Percentiles rank a stretch among this genome's conserved stretches.
These are phyloP conservation scores for Umbilicus rupestris DNA, from an alignment of 164 flowering plant genomes.

Conservation along the genomic window DNA sequence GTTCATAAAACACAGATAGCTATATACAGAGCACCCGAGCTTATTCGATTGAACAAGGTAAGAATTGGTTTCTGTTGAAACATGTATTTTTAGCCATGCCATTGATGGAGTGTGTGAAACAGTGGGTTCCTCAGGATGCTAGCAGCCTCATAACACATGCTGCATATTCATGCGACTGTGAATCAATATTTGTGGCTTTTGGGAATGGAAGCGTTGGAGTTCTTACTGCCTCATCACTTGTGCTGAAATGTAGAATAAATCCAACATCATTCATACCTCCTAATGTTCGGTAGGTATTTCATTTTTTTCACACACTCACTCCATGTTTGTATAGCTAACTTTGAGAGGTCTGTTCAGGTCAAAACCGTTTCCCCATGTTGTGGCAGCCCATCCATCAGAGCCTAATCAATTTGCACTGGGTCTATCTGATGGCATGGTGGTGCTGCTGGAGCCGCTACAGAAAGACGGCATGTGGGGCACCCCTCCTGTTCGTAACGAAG, in stretches of 20 bases:
- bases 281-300: conserved; percentile 24
- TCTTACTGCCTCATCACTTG: conserved; percentile 44
- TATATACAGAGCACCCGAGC: conserved; percentile 64
- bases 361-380: conserved; percentile 52
- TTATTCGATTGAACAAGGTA: conserved; percentile 75
- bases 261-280: conserved; percentile 58
- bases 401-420: conserved; percentile 79
- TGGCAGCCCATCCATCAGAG: conserved; percentile 80
- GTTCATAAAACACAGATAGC: conserved; percentile 91
- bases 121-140: conserved; percentile 68
- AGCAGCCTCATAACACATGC: conserved; percentile 70
- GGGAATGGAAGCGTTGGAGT: conserved; percentile 66
- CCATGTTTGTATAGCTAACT: background rate
- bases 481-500: conserved; percentile 48
- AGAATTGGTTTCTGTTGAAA: background rate
- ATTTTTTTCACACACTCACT: too few relatives aligned
- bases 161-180: conserved; percentile 86
- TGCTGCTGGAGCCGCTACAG: conserved; percentile 69
- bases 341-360: conserved; percentile 27
- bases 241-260: conserved; percentile 61
- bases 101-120: background rate
- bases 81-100: background rate
- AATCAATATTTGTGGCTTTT: conserved; percentile 65
- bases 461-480: conserved; percentile 83
- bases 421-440: conserved; percentile 70